These are phyloP conservation scores for Coemansia biformis DNA, from an alignment of 192 early-diverging fungal genomes.

Conservation along the genomic window DNA sequence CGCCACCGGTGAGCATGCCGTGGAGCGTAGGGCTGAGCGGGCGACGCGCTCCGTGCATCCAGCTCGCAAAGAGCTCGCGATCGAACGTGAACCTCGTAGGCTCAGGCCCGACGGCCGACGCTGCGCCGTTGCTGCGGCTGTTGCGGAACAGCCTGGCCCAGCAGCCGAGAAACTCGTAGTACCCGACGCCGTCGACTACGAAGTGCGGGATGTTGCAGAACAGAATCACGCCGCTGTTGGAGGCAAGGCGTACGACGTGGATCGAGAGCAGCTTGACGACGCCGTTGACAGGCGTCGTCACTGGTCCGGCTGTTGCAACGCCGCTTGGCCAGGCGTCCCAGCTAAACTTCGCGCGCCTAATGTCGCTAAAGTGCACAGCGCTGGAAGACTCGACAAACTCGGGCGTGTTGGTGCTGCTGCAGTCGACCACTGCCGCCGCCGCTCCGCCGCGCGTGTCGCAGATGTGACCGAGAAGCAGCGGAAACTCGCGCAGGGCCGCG, in stretches of 20 bases:
- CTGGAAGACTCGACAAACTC: constrained; percentile 26
- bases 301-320: constrained; percentile 22
- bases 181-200: constrained; percentile 38
- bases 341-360: constrained; percentile 9
- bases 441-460: not conserved
- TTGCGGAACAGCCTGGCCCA: constrained; percentile 25
- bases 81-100: constrained; percentile 11
- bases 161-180: constrained; percentile 29
- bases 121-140: not conserved
- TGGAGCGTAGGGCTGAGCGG: constrained; percentile 3
- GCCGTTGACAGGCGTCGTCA: constrained; percentile 11
- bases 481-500: constrained; percentile 28
- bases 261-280: constrained; percentile 22
- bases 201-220: constrained; percentile 45
- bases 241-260: constrained; percentile 15
- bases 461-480: constrained; percentile 27
- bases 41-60: not conserved
- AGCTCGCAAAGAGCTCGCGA: not conserved
- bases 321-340: constrained; percentile 17
- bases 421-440: constrained; percentile 18
- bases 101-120: no score
- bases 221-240: constrained; percentile 28
- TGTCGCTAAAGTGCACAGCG: constrained; percentile 8
- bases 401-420: constrained; percentile 27
- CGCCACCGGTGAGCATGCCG: constrained; percentile 2